Conservation (phyloP, 768 basidiomycete genomes). For the Mycena latifolia region DNA sequence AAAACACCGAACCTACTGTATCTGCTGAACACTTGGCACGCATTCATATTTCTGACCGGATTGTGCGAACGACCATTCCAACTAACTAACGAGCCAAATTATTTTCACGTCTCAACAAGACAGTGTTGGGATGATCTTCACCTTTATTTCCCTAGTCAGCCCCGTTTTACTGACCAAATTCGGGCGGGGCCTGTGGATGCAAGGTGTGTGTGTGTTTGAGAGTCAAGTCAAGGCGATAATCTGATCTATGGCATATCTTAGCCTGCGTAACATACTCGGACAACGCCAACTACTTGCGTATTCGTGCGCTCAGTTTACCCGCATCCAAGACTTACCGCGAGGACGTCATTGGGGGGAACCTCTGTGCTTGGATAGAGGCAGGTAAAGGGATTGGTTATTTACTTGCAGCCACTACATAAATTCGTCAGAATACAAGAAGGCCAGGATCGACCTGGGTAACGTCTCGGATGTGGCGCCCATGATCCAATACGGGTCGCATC, state of each 20-base stretch:
- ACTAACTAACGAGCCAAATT: constrained; percentile 6
- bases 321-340: constrained; percentile 2
- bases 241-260: no score
- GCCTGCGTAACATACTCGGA: no score
- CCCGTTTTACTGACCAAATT: constrained; percentile 12
- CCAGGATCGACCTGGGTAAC: no score
- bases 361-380: constrained; percentile 2
- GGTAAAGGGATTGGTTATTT: background rate
- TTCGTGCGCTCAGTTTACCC: constrained; percentile 3
- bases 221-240: no score
- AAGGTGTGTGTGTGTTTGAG: background rate
- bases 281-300: constrained; percentile 18
- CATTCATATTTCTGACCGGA: background rate
- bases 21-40: no score
- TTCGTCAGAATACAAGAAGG: constrained; percentile 15
- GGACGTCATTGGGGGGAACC: background rate
- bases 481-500: background rate
- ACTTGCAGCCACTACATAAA: no score
- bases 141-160: constrained; percentile 3
- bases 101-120: constrained; percentile 20
- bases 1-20: background rate
- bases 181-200: background rate
- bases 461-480: no score
- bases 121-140: constrained; percentile 15
- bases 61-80: background rate